Base-by-base conservation (phyloP, 179 eudicot genomes). In the Beta macrorhiza region DNA sequence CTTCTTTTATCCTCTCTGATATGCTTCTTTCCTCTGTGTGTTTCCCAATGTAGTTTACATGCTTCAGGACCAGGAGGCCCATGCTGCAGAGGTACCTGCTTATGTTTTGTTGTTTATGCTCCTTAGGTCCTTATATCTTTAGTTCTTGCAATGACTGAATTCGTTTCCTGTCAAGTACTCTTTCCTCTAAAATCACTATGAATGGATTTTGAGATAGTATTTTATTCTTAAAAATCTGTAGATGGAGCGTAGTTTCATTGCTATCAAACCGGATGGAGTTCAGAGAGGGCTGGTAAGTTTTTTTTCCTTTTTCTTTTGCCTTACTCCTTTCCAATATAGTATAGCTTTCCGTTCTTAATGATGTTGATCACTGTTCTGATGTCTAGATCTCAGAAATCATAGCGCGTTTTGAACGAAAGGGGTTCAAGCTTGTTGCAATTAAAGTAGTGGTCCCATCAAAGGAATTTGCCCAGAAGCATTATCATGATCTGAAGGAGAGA, bases 191-290 rank as follows among this genome's bases (percentile, higher is more conserved):
- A 42, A 19, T 49, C 7, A 49, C 53, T 51, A 20, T 57, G 56
- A 70, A 37, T 25, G 74, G 61, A 63, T 47, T 81, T 64, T 82
- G 29, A 76, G 2, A 12, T 9, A 44, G 25, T 7, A 47, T 56
- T 49, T 45, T 37, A 8, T 56, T 76, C 14, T 62, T 53, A 44
- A 12, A 37, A 65, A 80, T 16, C 47, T 81, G 79, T 85, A 94
- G 97, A 83, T 90, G 95, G 99, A 97, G 91, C 92, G 98, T 82
- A 90, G 94, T 85, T 97, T 97, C 84, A 93, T 97, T 80, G 98
- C 97, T 82, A 97, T 97, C 91, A 97, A 97, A 87, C 99, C 98
- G 15, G 99, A 97, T 89, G 97, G 99, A 82, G 98, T 94, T 11
- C 98, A 97, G 79, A 97, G 98, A 88, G 99, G 97, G 72, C 89